Evolutionary conservation across 2,329 filamentous ascomycete genomes (phyloP).

Genomic region (Trichoderma sp.): DNA sequence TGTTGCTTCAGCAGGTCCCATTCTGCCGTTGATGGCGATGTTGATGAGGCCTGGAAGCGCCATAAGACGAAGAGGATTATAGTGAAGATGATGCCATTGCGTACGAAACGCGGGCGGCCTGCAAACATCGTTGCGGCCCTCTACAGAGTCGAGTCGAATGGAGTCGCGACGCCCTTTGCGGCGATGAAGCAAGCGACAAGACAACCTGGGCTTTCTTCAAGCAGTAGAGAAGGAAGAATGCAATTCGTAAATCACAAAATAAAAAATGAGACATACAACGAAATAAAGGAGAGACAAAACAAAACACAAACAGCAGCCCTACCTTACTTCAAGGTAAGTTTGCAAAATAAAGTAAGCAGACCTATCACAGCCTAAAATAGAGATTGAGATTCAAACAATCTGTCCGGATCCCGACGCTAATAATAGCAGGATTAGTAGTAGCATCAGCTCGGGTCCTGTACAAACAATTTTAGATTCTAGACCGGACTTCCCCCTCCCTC

Average conservation of each 20-base stretch:
- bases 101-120: constrained; percentile 25
- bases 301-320: neutral
- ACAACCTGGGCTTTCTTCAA: neutral
- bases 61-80: constrained; percentile 15
- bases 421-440: neutral
- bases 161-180: neutral
- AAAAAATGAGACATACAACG: neutral
- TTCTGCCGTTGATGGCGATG: constrained; percentile 8
- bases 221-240: neutral
- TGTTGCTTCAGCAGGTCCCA: constrained; percentile 35
- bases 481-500: neutral
- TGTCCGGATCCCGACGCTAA: neutral
- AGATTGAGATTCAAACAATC: neutral
- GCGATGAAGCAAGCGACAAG: neutral
- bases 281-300: neutral
- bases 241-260: neutral
- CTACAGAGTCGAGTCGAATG: neutral
- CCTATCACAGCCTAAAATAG: neutral
- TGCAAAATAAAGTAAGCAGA: neutral
- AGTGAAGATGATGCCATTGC: constrained; percentile 19
- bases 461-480: constrained; percentile 1
- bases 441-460: neutral
- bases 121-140: constrained; percentile 15
- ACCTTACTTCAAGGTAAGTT: neutral
- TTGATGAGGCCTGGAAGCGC: neutral